Percentiles rank a stretch among this genome's conserved stretches.
phyloP scores from a whole-genome alignment of 179 eudicot genomes.

The Spergularia azorica region DNA sequence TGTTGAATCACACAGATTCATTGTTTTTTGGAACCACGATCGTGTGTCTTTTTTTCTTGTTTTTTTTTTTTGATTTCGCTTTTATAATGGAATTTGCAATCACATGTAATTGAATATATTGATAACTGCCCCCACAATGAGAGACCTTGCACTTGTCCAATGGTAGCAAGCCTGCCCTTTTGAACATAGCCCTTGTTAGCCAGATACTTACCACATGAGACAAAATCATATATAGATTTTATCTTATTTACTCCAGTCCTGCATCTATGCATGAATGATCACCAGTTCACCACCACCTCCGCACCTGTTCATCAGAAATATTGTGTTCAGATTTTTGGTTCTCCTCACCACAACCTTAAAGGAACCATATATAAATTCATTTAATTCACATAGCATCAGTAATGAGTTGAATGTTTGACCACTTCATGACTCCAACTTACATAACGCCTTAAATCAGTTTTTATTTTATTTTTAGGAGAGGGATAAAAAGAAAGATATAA shows the following conservation, averaged over 20 bases:
- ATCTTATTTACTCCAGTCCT: constrained; percentile 76
- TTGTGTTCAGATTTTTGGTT: neutral
- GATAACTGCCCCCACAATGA: constrained; percentile 79
- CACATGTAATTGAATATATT: constrained; percentile 6
- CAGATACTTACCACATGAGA: constrained; percentile 74
- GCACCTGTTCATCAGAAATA: constrained; percentile 55
- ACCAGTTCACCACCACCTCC: constrained; percentile 56
- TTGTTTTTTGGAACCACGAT: too few species aligned
- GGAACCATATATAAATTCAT: neutral
- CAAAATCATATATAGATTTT: constrained; percentile 77
- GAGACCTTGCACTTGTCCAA: constrained; percentile 85
- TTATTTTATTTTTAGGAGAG: too few species aligned
- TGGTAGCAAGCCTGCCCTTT: constrained; percentile 61
- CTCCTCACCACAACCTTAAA: neutral
- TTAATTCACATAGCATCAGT: neutral
- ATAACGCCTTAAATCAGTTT: too few species aligned
- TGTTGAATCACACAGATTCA: too few species aligned
- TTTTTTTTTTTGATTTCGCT: too few species aligned
- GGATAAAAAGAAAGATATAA: too few species aligned
- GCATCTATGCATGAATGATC: constrained; percentile 65
- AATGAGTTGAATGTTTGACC: neutral
- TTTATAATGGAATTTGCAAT: too few species aligned
- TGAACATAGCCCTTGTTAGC: constrained; percentile 65
- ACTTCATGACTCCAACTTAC: neutral
- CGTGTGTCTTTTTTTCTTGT: too few species aligned